Base-by-base conservation (phyloP, 2,329 filamentous ascomycete species). In the Colletotrichum musicola region DNA sequence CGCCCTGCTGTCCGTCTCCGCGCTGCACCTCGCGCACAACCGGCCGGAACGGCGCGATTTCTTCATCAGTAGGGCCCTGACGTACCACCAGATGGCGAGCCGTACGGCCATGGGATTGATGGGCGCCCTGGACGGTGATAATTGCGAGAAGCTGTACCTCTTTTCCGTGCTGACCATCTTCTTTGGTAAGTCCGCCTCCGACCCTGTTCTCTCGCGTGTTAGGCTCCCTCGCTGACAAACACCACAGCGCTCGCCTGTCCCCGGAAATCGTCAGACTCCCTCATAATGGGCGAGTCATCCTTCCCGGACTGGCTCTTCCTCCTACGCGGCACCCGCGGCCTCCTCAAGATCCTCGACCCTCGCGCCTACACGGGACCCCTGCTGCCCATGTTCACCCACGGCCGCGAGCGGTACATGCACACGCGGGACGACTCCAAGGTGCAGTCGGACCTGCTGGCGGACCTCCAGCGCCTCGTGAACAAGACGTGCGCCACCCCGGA, bases 1-100 rank as follows among this genome's bases (percentile, higher is more conserved):
- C 18, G 79, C 79, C 13, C 77, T 88, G n/a, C 77, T 88, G 16
- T 82, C 85, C 18, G 73, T 87, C 18, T 81, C 85, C 4, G 84
- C 84, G 1, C 74, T 86, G 12, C 85, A 88, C 71, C 77, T 87
- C 6, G 81, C 84, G 1, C 78, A 79, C 55, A 79, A 78, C 47
- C 77, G 77, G 7, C 80, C 78, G 0, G 76, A 80, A 6, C 77
- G 74, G 59, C 76, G 75, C 20, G 77, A 80, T n/a, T 75, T 73
- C 42, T 85, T 84, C 63, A 72, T 82, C 14, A 55, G 65, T 7
- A 20, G 65, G 42, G 70, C 70, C 10, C 42, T 72, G 35, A 68
- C 65, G 25, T 70, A 72, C 51, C 70, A 72, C 30, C 70, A 71
- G 51, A 64, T 71, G 60, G 70, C 68, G 9, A 68, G 61, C 44